Evolutionary conservation across 805 yeast genomes (phyloP).

Genomic region (Yarrowia sp.): DNA sequence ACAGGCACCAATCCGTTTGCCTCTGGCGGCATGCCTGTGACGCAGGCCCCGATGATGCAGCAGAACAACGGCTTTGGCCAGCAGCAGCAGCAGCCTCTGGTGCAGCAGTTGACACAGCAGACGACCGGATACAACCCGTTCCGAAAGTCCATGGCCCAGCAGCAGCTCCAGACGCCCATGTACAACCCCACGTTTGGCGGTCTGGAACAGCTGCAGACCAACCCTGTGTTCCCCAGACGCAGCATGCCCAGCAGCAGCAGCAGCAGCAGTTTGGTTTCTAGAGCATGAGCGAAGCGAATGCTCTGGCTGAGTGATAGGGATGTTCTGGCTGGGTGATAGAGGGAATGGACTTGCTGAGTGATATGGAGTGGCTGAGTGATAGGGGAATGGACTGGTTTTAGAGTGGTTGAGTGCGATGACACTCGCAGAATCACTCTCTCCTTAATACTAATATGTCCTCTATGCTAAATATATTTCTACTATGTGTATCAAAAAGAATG

Average conservation of each 20-base stretch:
- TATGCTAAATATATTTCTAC: no score
- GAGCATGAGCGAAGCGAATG: neutral
- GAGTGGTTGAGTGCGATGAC: no score
- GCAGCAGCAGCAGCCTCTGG: conserved; percentile 24
- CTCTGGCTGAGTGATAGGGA: no score
- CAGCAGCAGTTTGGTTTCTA: conserved; percentile 9
- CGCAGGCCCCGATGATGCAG: conserved; percentile 10
- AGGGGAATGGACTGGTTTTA: no score
- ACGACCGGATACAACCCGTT: conserved; percentile 64
- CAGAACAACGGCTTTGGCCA: conserved; percentile 25
- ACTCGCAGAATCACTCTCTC: no score
- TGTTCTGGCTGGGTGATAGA: no score
- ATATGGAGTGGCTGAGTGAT: no score
- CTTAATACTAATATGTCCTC: no score
- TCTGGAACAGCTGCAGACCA: conserved; percentile 59
- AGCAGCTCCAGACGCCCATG: conserved; percentile 32
- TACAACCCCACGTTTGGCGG: conserved; percentile 62
- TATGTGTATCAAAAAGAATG: no score
- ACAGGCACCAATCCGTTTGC: conserved; percentile 48
- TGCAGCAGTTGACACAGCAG: conserved; percentile 35
- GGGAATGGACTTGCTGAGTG: no score
- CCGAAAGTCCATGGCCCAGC: conserved; percentile 37
- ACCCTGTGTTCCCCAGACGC: conserved; percentile 63
- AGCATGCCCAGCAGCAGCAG: conserved; percentile 17
- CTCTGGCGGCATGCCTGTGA: conserved; percentile 2